phyloP scores from a whole-genome alignment of 495 filamentous ascomycete species.

The Parathielavia appendiculata region DNA sequence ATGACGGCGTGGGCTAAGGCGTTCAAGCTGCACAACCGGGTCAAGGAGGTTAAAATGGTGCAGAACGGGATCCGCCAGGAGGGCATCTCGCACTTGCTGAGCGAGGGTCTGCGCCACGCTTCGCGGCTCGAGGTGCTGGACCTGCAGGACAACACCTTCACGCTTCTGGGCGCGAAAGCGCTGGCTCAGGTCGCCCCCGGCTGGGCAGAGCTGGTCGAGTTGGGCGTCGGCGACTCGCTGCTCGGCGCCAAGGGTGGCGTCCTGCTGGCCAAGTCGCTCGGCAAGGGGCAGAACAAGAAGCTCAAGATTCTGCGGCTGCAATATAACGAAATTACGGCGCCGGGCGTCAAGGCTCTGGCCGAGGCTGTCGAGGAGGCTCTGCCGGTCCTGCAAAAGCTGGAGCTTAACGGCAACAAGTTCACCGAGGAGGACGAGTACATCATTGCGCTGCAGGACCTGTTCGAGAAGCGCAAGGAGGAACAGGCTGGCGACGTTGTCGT shows the following conservation, averaged over 20 bases:
- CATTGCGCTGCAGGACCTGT: conserved; percentile 42
- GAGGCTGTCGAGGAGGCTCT: conserved; percentile 58
- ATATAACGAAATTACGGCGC: conserved; percentile 86
- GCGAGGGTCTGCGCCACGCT: conserved; percentile 66
- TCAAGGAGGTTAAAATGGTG: conserved; percentile 91
- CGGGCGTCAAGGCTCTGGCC: conserved; percentile 63
- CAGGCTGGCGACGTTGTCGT: conserved; percentile 52
- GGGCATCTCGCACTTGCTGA: conserved; percentile 73
- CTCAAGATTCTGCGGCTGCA: conserved; percentile 78
- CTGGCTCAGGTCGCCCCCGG: conserved; percentile 64
- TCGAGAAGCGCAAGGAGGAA: conserved; percentile 57
- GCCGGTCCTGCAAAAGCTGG: conserved; percentile 71
- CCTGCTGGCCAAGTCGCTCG: conserved; percentile 65
- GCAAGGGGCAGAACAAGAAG: conserved; percentile 66
- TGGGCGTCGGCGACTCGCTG: conserved; percentile 86
- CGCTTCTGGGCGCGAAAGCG: conserved; percentile 68
- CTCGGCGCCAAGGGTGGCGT: conserved; percentile 74
- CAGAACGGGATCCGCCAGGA: conserved; percentile 97
- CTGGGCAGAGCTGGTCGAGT: conserved; percentile 73
- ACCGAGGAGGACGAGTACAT: conserved; percentile 71
- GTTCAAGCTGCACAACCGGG: conserved; percentile 69
- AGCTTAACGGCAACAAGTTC: conserved; percentile 96
- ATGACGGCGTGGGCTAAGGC: conserved; percentile 92
- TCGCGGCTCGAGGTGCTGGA: conserved; percentile 66
- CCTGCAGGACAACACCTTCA: conserved; percentile 97